Evolutionary conservation across 768 basidiomycete species (phyloP).

Genomic region (Hypsizygus marmoreus): DNA sequence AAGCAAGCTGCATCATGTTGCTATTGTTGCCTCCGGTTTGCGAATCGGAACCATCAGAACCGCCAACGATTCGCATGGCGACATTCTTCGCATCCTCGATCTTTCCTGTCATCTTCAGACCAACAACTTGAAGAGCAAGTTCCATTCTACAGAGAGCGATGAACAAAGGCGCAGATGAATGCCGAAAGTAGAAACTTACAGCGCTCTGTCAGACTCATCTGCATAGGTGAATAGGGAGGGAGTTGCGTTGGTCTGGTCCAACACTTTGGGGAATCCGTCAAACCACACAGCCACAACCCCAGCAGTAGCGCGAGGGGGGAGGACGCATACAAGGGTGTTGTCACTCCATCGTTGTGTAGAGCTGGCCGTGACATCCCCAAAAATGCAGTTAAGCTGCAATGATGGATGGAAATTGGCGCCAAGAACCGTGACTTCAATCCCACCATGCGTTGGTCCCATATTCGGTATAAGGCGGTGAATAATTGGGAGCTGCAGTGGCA

Average conservation of each 20-base stretch:
- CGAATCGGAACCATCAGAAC: conserved; percentile 52
- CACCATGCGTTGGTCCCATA: conserved; percentile 85
- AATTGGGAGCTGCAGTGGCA: conserved; percentile 60
- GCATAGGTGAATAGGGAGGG: conserved; percentile 85
- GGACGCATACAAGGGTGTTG: conserved; percentile 87
- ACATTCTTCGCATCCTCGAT: conserved; percentile 93
- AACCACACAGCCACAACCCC: conserved; percentile 93
- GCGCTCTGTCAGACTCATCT: conserved; percentile 84
- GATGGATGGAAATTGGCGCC: conserved; percentile 87
- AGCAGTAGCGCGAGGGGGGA: conserved; percentile 79
- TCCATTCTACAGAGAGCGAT: conserved; percentile 70
- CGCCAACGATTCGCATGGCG: conserved; percentile 89
- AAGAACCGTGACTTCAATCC: conserved; percentile 91
- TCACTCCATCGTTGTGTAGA: conserved; percentile 92
- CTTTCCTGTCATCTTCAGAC: conserved; percentile 95
- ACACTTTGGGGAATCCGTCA: conserved; percentile 67
- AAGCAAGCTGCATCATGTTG: conserved; percentile 58
- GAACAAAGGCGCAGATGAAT: conserved; percentile 11
- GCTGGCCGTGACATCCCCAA: conserved; percentile 80
- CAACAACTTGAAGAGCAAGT: conserved; percentile 91
- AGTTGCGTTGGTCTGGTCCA: conserved; percentile 48
- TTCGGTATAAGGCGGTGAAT: conserved; percentile 87
- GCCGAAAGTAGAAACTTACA: conserved; percentile 54
- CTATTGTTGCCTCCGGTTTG: conserved; percentile 31
- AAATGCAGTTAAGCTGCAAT: conserved; percentile 73